These are phyloP conservation scores for Diplotaxis tenuifolia DNA, from an alignment of 345 rosid species.

Conservation along the genomic window DNA sequence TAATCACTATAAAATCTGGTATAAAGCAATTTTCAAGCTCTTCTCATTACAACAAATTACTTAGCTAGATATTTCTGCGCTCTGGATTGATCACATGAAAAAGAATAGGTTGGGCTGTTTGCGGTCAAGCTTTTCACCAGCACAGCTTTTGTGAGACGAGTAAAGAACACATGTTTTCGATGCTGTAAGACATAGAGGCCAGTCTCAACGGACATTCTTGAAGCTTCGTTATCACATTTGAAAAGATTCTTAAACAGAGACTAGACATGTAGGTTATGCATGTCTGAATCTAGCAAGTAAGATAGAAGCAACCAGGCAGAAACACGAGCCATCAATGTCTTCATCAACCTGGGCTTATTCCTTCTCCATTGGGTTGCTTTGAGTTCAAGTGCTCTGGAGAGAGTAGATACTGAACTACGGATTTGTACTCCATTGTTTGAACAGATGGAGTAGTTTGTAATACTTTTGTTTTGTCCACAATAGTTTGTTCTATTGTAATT, in stretches of 20 bases:
- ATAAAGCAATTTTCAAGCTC: background rate
- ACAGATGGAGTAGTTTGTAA: background rate
- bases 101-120: slow-evolving; percentile 40
- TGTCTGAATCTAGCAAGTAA: slow-evolving; percentile 74
- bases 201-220: slow-evolving; percentile 79
- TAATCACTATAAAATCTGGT: background rate
- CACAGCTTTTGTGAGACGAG: slow-evolving; percentile 68
- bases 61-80: background rate
- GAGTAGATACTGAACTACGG: background rate
- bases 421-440: background rate
- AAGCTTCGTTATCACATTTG: slow-evolving; percentile 69
- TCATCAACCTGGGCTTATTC: slow-evolving; percentile 70
- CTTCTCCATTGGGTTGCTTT: slow-evolving; percentile 30
- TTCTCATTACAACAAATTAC: slow-evolving; percentile 1
- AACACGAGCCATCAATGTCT: slow-evolving; percentile 97
- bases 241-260: slow-evolving; percentile 95
- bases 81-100: slow-evolving; percentile 4
- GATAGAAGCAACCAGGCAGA: slow-evolving; percentile 92
- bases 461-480: background rate
- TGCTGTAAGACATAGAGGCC: slow-evolving; percentile 94
- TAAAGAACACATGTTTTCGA: slow-evolving; percentile 24
- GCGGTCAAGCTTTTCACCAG: slow-evolving; percentile 98
- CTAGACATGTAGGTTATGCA: slow-evolving; percentile 95
- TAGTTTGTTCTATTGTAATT: too few species aligned
- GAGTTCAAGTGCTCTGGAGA: background rate